Conservation (phyloP, 108 stramenopile species). For the Nannochloropsis granulata region DNA sequence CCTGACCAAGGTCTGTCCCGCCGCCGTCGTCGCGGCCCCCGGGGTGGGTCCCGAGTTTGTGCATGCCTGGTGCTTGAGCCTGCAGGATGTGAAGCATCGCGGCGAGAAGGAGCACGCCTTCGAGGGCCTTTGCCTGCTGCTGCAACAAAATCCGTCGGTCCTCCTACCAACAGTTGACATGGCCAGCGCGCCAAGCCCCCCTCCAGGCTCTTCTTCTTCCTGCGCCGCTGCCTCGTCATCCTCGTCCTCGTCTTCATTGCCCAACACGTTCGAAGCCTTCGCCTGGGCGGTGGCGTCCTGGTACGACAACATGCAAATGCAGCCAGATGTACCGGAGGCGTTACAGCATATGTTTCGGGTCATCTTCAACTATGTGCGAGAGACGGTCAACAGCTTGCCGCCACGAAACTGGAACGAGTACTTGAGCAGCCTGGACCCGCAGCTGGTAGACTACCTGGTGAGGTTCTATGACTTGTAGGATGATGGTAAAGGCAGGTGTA, state of each 20-base stretch:
- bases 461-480: background rate
- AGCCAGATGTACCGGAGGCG: constrained; percentile 1
- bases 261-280: constrained; percentile 12
- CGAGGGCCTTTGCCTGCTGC: constrained; percentile 17
- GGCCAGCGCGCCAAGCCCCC: background rate
- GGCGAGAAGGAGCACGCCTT: constrained; percentile 18
- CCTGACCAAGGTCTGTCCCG: constrained; percentile 56
- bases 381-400: background rate
- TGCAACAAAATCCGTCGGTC: constrained; percentile 7
- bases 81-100: constrained; percentile 3
- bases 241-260: too few species aligned
- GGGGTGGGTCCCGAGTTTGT: background rate
- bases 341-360: constrained; percentile 15
- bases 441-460: background rate
- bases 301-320: constrained; percentile 5
- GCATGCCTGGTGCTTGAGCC: constrained; percentile 11
- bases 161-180: background rate
- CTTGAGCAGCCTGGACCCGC: background rate
- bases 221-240: too few species aligned
- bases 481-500: background rate
- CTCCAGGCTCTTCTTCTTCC: background rate
- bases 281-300: constrained; percentile 20
- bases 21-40: constrained; percentile 51
- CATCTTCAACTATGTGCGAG: background rate
- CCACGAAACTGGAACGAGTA: background rate